Evolutionary conservation across 805 yeast species (phyloP), one percentile per base, ranked within the genome.

Genomic region (Saccharomycopsis selenospora): DNA sequence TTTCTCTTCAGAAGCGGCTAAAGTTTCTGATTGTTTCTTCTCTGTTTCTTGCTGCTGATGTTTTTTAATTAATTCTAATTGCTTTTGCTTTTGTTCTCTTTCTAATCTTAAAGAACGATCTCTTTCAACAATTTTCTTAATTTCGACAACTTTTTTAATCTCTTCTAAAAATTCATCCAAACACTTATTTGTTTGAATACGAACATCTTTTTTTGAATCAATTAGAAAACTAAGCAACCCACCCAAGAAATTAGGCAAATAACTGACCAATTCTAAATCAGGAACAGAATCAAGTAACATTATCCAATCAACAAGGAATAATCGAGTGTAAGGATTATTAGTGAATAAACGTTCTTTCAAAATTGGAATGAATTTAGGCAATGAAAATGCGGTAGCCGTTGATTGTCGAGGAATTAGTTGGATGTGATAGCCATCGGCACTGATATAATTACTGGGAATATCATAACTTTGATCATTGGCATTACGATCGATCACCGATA

Each of bases 291-390:
- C 93, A 43, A 93, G 70, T n/a, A 93, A 75, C 55, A 88, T 84
- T 43, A 93, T 73, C 99, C 99, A 93, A 45, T 95, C 86, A 10
- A 93, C 91, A 49, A 93, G 68, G 59, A 93, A 93, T 68, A 88
- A 83, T 55, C 96, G 75, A 0, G 97, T 89, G 59, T 85, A 86
- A 1, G 98, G 96, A 58, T 93, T 95, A 27, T 87, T 83, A 1
- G 93, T 90, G 59, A 87, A 87, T 66, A 93, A 87, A 55, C 98
- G 72, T 62, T 93, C 99, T 54, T 85, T 79, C 40, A 93, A 66
- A n/a, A 95, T 70, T 0, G 98, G 98, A 33, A 93, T 86, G 65
- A 93, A 93, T 58, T 84, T 83, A 0, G 87, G 83, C 36, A 93
- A 67, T 4, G 93, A 83, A 59, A 91, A 91, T 0, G 96, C 95